Evolutionary conservation across 495 filamentous ascomycete genomes (phyloP), one percentile per base, ranked within the genome.

Genomic region (Xylaria nigripes): DNA sequence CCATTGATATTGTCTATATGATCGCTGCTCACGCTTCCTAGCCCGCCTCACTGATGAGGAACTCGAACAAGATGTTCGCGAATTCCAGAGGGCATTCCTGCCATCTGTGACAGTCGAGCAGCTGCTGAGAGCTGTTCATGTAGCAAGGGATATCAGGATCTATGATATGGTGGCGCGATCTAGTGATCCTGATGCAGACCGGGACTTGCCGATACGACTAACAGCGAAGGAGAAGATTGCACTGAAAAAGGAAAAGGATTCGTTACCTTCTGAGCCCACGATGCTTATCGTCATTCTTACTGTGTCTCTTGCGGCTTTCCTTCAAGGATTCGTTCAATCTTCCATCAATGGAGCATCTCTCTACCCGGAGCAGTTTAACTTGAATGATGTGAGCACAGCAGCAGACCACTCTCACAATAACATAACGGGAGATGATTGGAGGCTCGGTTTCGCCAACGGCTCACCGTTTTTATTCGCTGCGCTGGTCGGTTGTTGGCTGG

Each of bases 231-330:
- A 66, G 45, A 68, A 59, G 38, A 8, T 25, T 2, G 62, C 60
- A 3, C 48, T 68, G 23, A 61, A 38, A 32, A 54, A 57, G 3
- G 65, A 68, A 41, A 65, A 59, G 43, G 65, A 68, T 16, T 46
- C 42, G 9, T 44, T 61, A 6, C 61, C 63, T 29, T 60, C 57
- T 13, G 38, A 66, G 24, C 45, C 47, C n/a, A 46, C 32, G 4
- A 68, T 68, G 63, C 48, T 58, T 19, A 53, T 62, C 16, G 63
- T 68, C 27, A 52, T 66, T 32, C 54, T 68, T 32, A 64, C 65
- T 6, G 65, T 68, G 19, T 66, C 65, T 15, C 59, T 68, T 1
- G 63, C 65, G 0, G 65, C 65, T 23, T 61, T 68, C 19, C 49
- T 68, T 2, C 65, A 68, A 42, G 62, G 62, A 2, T 61, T 61